A percentile compares a stretch with the other conserved stretches of the same genome.
Evolutionary conservation across 148 eudicot genomes (phyloP).

Genomic region (Rhododendron ovatum): DNA sequence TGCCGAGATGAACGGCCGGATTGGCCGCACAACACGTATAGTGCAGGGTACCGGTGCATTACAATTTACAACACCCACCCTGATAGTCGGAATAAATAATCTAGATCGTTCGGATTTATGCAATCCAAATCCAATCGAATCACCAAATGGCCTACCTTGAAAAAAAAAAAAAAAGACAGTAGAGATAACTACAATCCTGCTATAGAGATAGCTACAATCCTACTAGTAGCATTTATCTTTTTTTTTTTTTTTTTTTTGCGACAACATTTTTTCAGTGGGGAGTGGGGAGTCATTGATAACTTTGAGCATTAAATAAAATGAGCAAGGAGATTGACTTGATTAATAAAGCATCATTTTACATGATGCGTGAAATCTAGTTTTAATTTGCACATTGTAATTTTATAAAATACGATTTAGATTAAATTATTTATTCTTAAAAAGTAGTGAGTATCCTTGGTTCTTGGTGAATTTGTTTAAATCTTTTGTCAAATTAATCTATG

Average conservation of each 20-base stretch:
- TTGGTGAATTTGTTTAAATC: neutral
- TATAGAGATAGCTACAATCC: neutral
- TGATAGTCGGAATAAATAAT: neutral
- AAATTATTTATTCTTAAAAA: neutral
- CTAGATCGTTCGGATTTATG: neutral
- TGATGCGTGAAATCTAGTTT: neutral
- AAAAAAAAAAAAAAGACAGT: neutral
- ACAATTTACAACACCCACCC: too few species aligned
- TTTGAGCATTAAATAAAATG: neutral
- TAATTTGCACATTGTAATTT: neutral
- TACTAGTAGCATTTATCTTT: neutral
- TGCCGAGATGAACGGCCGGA: too few species aligned
- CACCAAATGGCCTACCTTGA: neutral
- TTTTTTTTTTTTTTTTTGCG: neutral
- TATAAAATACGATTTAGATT: too few species aligned
- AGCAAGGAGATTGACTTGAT: neutral
- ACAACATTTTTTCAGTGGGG: neutral
- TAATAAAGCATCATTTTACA: neutral
- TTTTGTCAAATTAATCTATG: neutral
- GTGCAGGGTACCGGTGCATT: too few species aligned
- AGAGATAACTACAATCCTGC: neutral
- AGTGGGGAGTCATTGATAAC: neutral
- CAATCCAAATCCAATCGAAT: neutral
- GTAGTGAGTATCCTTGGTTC: neutral
- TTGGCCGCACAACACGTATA: too few species aligned